phyloP scores from a whole-genome alignment of 1,139 yeast genomes.

The Yamadazyma siamensis region DNA sequence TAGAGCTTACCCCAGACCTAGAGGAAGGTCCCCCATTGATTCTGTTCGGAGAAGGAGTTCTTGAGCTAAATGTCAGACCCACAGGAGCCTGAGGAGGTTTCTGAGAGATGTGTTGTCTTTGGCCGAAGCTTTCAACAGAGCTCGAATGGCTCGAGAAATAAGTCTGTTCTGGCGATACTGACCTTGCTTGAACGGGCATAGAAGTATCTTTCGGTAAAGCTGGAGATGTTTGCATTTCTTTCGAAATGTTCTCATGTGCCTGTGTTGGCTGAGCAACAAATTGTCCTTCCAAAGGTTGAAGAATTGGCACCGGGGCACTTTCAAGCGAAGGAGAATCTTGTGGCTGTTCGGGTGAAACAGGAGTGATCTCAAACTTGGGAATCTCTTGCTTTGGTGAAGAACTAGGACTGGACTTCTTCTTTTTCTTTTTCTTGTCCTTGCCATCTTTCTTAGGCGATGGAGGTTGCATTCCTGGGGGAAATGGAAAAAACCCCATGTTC shows the following conservation, averaged over 20 bases:
- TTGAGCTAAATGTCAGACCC: not conserved
- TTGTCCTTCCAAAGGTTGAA: too few species aligned
- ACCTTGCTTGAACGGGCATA: too few species aligned
- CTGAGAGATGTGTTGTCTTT: not conserved
- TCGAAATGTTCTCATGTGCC: too few species aligned
- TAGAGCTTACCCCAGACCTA: too few species aligned
- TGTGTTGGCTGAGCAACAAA: too few species aligned
- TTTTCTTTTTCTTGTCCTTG: slow-evolving; percentile 13
- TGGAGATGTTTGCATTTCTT: too few species aligned
- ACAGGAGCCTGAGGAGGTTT: slow-evolving; percentile 3
- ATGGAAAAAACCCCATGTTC: slow-evolving; percentile 16
- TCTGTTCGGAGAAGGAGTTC: slow-evolving; percentile 12
- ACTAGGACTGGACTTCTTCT: slow-evolving; percentile 11
- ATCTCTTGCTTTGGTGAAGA: slow-evolving; percentile 11
- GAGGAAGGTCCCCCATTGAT: too few species aligned
- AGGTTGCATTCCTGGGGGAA: slow-evolving; percentile 16
- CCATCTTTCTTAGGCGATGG: slow-evolving; percentile 7
- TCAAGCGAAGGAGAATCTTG: too few species aligned
- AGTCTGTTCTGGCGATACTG: too few species aligned
- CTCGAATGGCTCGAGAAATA: too few species aligned
- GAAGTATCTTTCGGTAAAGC: too few species aligned
- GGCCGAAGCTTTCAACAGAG: too few species aligned
- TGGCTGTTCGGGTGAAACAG: slow-evolving; percentile 8
- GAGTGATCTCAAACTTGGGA: slow-evolving; percentile 14
- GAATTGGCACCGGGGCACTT: slow-evolving; percentile 1